phyloP scores from a whole-genome alignment of 352 stramenopile genomes.

The Pythium coloratum region DNA sequence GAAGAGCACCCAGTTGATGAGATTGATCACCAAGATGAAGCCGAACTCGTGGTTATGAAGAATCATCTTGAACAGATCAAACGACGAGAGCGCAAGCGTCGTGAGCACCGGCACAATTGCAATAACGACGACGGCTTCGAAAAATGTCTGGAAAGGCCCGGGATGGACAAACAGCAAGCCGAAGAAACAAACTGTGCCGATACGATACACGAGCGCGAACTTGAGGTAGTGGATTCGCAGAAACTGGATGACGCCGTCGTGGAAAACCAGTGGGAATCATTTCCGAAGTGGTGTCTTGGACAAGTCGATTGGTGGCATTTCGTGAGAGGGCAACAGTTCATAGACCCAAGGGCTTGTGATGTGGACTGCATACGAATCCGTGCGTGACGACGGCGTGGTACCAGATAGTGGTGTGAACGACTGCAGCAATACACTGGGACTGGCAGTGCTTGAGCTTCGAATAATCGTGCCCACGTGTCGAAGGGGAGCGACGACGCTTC shows the following conservation, averaged over 20 bases:
- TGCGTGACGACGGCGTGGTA: background rate
- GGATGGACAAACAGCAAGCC: background rate
- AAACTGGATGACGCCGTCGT: background rate
- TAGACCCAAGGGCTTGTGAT: conserved; percentile 4
- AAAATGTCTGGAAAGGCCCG: background rate
- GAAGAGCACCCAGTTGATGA: conserved; percentile 15
- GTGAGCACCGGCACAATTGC: background rate
- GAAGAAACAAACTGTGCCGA: background rate
- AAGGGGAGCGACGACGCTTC: background rate
- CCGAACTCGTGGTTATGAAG: conserved; percentile 15
- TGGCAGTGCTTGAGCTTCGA: background rate
- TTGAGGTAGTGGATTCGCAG: background rate
- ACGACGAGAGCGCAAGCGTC: conserved; percentile 5
- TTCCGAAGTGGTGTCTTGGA: background rate
- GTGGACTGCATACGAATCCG: background rate
- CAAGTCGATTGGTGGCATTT: conserved; percentile 4
- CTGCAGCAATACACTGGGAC: background rate
- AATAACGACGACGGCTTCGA: background rate
- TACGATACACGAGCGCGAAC: conserved; percentile 2
- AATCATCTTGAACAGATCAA: conserved; percentile 11
- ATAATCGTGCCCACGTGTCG: background rate
- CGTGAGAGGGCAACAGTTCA: conserved; percentile 1
- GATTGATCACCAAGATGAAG: conserved; percentile 18
- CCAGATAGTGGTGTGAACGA: background rate
- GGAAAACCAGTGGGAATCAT: background rate